Conservation (phyloP, 2,329 filamentous ascomycete species). For the Fusarium torreyae region DNA sequence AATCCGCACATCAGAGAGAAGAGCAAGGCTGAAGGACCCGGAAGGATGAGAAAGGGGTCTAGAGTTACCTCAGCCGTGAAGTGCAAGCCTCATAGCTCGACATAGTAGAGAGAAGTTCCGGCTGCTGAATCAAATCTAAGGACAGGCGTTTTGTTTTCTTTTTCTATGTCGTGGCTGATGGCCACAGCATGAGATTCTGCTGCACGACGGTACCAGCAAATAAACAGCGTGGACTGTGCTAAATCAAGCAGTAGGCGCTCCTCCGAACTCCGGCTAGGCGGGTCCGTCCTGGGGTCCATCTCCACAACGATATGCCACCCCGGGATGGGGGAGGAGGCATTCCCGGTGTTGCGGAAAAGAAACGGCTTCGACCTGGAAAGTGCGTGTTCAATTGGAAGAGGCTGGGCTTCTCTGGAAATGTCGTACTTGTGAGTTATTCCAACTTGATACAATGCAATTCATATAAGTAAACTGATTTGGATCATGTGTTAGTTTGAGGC, state of each 20-base stretch:
- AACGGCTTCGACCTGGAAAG: conserved; percentile 15
- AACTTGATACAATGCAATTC: neutral
- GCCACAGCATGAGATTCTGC: conserved; percentile 6
- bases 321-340: conserved; percentile 44
- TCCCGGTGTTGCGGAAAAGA: conserved; percentile 43
- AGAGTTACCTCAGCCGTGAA: conserved; percentile 29
- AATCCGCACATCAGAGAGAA: conserved; percentile 8
- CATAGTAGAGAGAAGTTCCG: neutral
- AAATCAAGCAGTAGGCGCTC: conserved; percentile 35
- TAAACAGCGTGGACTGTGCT: conserved; percentile 30
- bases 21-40: conserved; percentile 29
- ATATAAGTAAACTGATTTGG: conserved; percentile 1
- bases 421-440: neutral
- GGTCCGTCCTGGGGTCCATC: conserved; percentile 39
- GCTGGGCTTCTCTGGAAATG: neutral
- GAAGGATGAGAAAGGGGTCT: conserved; percentile 14
- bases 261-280: conserved; percentile 48
- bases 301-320: conserved; percentile 40
- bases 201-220: conserved; percentile 24
- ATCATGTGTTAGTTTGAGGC: conserved; percentile 16
- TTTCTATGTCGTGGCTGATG: neutral
- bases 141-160: neutral
- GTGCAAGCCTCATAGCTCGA: neutral
- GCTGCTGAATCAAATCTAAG: neutral
- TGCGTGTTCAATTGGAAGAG: neutral